Evolutionary conservation across 2,329 filamentous ascomycete genomes (phyloP).

Genomic region (Diaporthe citrichinensis): DNA sequence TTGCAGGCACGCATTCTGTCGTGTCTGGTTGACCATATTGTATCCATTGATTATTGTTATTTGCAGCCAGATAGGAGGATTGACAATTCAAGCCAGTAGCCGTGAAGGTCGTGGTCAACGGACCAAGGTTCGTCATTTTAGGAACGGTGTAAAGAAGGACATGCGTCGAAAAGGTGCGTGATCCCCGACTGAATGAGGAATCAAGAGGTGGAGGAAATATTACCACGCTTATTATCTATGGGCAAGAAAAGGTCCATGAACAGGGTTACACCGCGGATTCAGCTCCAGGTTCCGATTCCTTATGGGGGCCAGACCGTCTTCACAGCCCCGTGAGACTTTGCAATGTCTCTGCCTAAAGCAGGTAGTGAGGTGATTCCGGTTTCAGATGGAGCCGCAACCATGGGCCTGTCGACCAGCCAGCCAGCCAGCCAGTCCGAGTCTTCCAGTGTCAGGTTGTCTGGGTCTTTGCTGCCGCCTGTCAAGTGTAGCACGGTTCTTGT

Average conservation of each 20-base stretch:
- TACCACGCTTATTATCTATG: neutral
- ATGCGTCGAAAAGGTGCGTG: neutral
- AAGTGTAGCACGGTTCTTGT: neutral
- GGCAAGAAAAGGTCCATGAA: neutral
- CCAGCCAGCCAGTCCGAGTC: neutral
- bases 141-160: neutral
- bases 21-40: conserved; percentile 20
- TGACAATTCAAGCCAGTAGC: conserved; percentile 14
- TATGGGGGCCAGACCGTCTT: neutral
- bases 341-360: neutral
- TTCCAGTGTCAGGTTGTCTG: neutral
- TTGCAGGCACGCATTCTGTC: conserved; percentile 8
- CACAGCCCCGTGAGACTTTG: neutral
- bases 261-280: neutral
- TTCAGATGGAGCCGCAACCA: conserved; percentile 8
- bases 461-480: neutral
- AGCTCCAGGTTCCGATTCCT: neutral
- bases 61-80: conserved; percentile 2
- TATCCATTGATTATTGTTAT: conserved; percentile 20
- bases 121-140: conserved; percentile 16
- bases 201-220: neutral
- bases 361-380: neutral
- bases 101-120: conserved; percentile 4
- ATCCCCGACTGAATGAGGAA: neutral
- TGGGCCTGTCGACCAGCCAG: neutral